A percentile compares a stretch with the other conserved stretches of the same genome.
Conservation (phyloP, 1,284 basidiomycete species). For the Cutaneotrichosporon cavernicola region DNA sequence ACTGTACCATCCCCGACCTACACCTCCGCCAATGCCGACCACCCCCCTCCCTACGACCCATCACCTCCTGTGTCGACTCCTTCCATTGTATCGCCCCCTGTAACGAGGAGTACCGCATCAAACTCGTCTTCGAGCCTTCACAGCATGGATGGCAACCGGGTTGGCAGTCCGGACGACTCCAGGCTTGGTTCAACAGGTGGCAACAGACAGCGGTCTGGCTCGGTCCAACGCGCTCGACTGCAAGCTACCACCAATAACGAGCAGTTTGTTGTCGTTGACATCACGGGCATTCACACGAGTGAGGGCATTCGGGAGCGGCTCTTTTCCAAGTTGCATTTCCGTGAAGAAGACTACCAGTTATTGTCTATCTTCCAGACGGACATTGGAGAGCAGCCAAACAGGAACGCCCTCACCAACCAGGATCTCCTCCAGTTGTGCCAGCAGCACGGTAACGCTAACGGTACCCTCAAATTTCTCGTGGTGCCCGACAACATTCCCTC, state of each 20-base stretch:
- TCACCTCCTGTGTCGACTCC: slow-evolving; percentile 16
- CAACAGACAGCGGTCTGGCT: slow-evolving; percentile 27
- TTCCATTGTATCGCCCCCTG: slow-evolving; percentile 19
- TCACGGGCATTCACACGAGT: slow-evolving; percentile 66
- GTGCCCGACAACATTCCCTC: slow-evolving; percentile 42
- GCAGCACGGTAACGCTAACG: slow-evolving; percentile 68
- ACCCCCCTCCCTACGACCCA: slow-evolving; percentile 15
- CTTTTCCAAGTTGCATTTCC: slow-evolving; percentile 79
- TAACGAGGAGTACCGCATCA: slow-evolving; percentile 3
- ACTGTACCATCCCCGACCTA: slow-evolving; percentile 15
- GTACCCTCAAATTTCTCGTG: slow-evolving; percentile 76
- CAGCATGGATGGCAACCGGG: slow-evolving; percentile 15
- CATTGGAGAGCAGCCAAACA: slow-evolving; percentile 70
- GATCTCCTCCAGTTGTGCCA: slow-evolving; percentile 69
- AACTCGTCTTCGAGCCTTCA: slow-evolving; percentile 9
- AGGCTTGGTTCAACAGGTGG: slow-evolving; percentile 4
- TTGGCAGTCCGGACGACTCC: slow-evolving; percentile 43
- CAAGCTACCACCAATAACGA: slow-evolving; percentile 77
- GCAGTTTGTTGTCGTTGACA: slow-evolving; percentile 72
- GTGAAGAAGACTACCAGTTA: slow-evolving; percentile 72
- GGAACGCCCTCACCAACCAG: slow-evolving; percentile 68
- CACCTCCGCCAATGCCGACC: slow-evolving; percentile 7
- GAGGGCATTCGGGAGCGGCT: slow-evolving; percentile 79
- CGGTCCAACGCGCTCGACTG: slow-evolving; percentile 31
- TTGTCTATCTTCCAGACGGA: slow-evolving; percentile 83